Conservation (phyloP, 331 rosid species). For the Stylosanthes scabra region DNA sequence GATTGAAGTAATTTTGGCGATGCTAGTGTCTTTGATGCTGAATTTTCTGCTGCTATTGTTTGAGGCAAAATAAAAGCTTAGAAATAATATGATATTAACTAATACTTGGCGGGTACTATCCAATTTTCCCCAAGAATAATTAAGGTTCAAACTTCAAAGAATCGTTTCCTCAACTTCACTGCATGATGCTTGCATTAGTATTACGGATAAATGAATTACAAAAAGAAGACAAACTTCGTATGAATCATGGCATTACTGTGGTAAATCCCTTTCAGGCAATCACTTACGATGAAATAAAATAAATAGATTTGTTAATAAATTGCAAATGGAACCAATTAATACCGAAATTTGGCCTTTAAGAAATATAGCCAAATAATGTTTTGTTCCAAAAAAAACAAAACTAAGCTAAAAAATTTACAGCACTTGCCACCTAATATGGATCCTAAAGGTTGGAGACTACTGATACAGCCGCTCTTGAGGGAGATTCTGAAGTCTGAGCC, state of each 20-base stretch:
- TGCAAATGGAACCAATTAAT: conserved; percentile 12
- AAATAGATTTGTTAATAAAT: not conserved
- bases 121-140: no score
- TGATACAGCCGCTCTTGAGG: not conserved
- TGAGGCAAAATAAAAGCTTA: not conserved
- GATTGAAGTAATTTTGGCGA: conserved; percentile 20
- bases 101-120: not conserved
- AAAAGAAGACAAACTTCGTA: not conserved
- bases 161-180: not conserved
- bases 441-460: not conserved
- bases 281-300: no score
- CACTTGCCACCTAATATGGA: not conserved
- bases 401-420: conserved; percentile 8
- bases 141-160: no score
- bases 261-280: not conserved
- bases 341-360: not conserved
- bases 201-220: not conserved
- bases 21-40: not conserved
- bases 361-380: not conserved
- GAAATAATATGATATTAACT: not conserved
- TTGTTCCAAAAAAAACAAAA: not conserved
- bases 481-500: not conserved
- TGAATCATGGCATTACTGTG: not conserved
- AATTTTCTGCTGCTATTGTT: not conserved
- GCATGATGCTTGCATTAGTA: not conserved